Conservation (phyloP, 129 eudicot species). For the Calendula officinalis region DNA sequence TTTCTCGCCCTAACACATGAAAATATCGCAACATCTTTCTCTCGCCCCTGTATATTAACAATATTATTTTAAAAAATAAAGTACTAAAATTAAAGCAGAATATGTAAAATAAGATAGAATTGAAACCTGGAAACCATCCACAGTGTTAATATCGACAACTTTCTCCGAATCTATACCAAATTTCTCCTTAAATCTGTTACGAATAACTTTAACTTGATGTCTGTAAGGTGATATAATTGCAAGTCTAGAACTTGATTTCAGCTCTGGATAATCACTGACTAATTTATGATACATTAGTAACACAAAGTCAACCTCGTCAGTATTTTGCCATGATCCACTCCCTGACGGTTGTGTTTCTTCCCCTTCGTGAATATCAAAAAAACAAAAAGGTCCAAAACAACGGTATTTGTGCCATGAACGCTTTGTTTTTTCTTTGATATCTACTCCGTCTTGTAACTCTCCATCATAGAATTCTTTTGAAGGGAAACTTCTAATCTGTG, state of each 20-base stretch:
- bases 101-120: background rate
- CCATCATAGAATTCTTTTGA: constrained; percentile 78
- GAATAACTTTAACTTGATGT: constrained; percentile 71
- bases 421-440: constrained; percentile 58
- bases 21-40: constrained; percentile 92
- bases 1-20: constrained; percentile 89
- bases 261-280: constrained; percentile 74
- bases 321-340: constrained; percentile 71
- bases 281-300: constrained; percentile 65
- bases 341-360: constrained; percentile 65
- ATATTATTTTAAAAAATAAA: background rate
- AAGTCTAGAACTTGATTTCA: constrained; percentile 68
- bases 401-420: constrained; percentile 84
- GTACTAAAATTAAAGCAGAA: background rate
- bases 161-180: constrained; percentile 83
- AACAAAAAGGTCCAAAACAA: constrained; percentile 91
- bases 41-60: constrained; percentile 62
- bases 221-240: constrained; percentile 94
- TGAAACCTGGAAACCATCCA: constrained; percentile 91
- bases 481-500: constrained; percentile 90
- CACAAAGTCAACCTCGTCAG: constrained; percentile 89
- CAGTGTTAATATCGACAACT: constrained; percentile 90
- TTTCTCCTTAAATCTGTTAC: constrained; percentile 44
- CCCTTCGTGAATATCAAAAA: constrained; percentile 88
- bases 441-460: constrained; percentile 80